Base-by-base conservation (phyloP, 176 grass and related monocot genomes). In the Leersia perrieri region DNA sequence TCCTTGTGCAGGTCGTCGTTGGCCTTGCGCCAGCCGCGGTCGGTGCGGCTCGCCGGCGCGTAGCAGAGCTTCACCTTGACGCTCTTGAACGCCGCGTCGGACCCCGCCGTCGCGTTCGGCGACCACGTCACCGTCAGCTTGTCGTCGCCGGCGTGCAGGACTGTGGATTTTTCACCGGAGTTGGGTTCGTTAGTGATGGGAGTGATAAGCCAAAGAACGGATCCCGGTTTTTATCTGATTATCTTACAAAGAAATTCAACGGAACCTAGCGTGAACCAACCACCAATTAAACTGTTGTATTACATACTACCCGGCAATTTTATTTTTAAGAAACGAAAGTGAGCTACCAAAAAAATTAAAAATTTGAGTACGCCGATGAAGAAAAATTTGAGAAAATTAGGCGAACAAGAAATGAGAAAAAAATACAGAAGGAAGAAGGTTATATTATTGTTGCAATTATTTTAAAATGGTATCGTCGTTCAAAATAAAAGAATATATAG, bases 31-130 rank as follows among this genome's bases (percentile, higher is more conserved):
- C 96, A 98, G 55, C 85, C 83, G 62, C 92, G 96, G 66, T 90
- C 88, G 26, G 53, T 79, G 78, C 93, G 96, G 88, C 92, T 98
- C 47, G n/a, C 67, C 67, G 96, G 92, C 4, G 86, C 92, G 45
- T 95, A 98, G 90, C 95, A 98, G 7, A 98, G 87, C 11, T 39
- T 80, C 39, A 95, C 74, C 86, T 91, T 91, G 16, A 98, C 79
- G n/a, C 39, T 69, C 70, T 94, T 87, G 84, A 94, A 94, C 0
- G 5, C 61, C 2, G 74, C 34, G 79, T 69, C 87, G 23, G 22
- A 5, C 69, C 78, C 57, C 38, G 74, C 88, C 1, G 41, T 87
- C 11, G 16, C 9, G 72, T 88, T 91, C 49, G 89, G 53, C 18
- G 73, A 35, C 90, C 90, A 94, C 3, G 80, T 87, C 76, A 98